These are phyloP conservation scores for Pestalotiopsis fici DNA, from an alignment of 2,329 filamentous ascomycete species.

Conservation along the genomic window DNA sequence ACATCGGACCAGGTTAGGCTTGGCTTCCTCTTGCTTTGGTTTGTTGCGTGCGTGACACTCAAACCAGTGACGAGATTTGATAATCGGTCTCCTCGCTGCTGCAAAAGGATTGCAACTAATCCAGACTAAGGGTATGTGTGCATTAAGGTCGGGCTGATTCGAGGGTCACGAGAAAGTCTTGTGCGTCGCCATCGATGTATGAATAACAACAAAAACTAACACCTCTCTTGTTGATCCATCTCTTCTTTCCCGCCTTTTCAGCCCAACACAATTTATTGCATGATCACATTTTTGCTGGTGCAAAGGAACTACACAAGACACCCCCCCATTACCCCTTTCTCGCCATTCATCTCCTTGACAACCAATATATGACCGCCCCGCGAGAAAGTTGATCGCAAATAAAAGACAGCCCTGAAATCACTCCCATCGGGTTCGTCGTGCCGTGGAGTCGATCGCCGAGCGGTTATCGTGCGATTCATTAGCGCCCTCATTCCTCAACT, in stretches of 20 bases:
- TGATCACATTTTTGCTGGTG: too few species aligned
- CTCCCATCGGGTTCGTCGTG: background rate
- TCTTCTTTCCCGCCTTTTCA: background rate
- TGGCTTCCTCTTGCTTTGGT: background rate
- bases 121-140: background rate
- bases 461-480: background rate
- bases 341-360: background rate
- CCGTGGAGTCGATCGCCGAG: background rate
- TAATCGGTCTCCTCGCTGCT: background rate
- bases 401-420: background rate
- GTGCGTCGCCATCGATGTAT: background rate
- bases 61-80: too few species aligned
- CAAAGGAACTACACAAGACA: too few species aligned
- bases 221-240: background rate
- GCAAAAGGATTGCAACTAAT: background rate
- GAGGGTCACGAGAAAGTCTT: background rate
- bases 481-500: background rate
- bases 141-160: background rate
- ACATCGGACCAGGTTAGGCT: background rate
- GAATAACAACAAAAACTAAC: background rate
- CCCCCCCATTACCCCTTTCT: background rate
- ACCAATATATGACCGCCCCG: background rate
- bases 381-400: background rate
- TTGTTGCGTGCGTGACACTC: background rate
- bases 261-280: background rate